phyloP scores from a whole-genome alignment of 371 early-diverging fungal species.

The Syncephalastrum monosporum region DNA sequence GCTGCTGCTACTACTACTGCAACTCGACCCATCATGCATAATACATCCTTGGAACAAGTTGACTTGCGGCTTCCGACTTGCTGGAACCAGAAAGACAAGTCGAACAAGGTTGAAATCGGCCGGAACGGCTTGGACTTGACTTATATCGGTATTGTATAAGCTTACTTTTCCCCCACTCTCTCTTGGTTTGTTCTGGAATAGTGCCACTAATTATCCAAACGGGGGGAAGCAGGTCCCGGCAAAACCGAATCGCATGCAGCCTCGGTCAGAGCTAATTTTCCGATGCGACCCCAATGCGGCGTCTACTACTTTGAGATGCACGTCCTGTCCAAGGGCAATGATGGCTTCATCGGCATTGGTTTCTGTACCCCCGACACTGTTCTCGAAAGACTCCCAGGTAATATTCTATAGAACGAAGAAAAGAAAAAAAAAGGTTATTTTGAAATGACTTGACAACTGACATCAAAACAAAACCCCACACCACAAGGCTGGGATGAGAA shows the following conservation, averaged over 20 bases:
- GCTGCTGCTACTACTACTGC: slow-evolving; percentile 7
- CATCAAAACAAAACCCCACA: background rate
- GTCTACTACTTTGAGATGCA: slow-evolving; percentile 88
- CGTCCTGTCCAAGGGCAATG: slow-evolving; percentile 81
- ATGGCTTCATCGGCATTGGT: slow-evolving; percentile 92
- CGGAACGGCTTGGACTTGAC: slow-evolving; percentile 46
- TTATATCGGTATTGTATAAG: slow-evolving; percentile 47
- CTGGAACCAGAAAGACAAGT: slow-evolving; percentile 61
- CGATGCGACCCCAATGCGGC: slow-evolving; percentile 83
- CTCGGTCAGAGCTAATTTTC: slow-evolving; percentile 75
- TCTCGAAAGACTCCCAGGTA: slow-evolving; percentile 78
- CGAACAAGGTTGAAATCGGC: slow-evolving; percentile 48
- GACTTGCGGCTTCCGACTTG: slow-evolving; percentile 47
- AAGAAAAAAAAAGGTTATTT: background rate
- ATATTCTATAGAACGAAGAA: background rate
- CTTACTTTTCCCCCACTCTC: too few species aligned
- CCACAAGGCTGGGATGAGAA: slow-evolving; percentile 71
- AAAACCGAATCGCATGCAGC: slow-evolving; percentile 79
- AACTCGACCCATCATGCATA: slow-evolving; percentile 9
- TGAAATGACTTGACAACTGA: background rate
- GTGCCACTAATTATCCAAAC: too few species aligned
- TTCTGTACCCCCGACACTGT: slow-evolving; percentile 60
- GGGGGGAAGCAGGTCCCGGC: slow-evolving; percentile 67
- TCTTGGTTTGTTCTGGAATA: too few species aligned
- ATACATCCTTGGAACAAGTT: slow-evolving; percentile 16